These are phyloP conservation scores for Saccharum officinarum DNA, from an alignment of 176 grass and related monocot genomes.

Conservation along the genomic window DNA sequence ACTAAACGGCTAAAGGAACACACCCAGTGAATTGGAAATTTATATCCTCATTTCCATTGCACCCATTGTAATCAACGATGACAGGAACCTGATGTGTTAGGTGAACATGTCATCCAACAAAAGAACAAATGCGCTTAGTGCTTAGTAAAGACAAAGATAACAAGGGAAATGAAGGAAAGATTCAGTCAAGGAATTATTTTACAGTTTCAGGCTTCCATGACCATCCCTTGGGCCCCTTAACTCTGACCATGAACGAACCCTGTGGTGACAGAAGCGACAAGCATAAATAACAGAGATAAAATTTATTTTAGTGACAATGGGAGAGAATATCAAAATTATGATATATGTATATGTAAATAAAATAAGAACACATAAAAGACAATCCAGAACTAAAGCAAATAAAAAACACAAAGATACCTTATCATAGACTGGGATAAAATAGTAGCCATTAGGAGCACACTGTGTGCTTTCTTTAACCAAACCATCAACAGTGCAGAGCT, in stretches of 20 bases:
- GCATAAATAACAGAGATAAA: background rate
- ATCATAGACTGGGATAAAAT: constrained; percentile 96
- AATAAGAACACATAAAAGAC: background rate
- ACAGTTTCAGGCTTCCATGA: constrained; percentile 86
- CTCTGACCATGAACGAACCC: constrained; percentile 88
- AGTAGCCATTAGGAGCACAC: constrained; percentile 97
- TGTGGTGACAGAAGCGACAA: constrained; percentile 36
- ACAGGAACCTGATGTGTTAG: constrained; percentile 66
- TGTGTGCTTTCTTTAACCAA: constrained; percentile 94
- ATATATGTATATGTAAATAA: constrained; percentile 14
- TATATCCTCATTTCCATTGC: constrained; percentile 88
- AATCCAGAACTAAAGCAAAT: constrained; percentile 18
- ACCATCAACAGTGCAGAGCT: constrained; percentile 86
- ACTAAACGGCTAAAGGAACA: constrained; percentile 30
- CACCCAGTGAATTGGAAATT: constrained; percentile 96
- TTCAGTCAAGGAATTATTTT: constrained; percentile 26
- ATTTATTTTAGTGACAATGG: background rate
- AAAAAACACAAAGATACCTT: constrained; percentile 50
- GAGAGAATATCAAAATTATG: background rate
- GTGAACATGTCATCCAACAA: constrained; percentile 30
- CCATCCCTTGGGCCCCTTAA: constrained; percentile 94
- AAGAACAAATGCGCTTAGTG: background rate
- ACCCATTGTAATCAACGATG: constrained; percentile 67
- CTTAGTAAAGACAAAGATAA: background rate
- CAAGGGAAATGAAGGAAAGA: constrained; percentile 6